These are phyloP conservation scores for Colletotrichum euphorbiae DNA, from an alignment of 2,329 filamentous ascomycete species.

Conservation along the genomic window DNA sequence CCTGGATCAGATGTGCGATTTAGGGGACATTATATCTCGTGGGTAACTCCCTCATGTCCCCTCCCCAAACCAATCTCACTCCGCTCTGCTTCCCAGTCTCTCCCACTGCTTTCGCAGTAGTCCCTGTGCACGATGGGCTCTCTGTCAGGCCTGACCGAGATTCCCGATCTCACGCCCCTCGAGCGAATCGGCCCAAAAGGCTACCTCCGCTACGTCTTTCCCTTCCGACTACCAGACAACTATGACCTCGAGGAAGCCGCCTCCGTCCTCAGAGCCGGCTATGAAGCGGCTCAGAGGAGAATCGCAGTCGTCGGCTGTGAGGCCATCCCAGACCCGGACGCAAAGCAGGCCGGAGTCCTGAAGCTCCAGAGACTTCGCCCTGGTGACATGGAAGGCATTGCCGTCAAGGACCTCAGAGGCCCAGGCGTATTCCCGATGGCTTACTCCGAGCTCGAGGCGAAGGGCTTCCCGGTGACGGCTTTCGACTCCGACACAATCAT, in stretches of 20 bases:
- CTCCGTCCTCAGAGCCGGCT: constrained; percentile 45
- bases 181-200: constrained; percentile 51
- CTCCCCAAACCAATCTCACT: no score
- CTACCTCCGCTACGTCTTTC: constrained; percentile 45
- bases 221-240: constrained; percentile 47
- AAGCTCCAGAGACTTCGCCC: constrained; percentile 19
- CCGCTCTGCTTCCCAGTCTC: neutral
- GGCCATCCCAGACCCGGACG: constrained; percentile 43
- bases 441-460: constrained; percentile 25
- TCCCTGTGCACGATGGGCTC: constrained; percentile 9
- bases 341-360: constrained; percentile 9
- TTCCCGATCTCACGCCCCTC: constrained; percentile 43
- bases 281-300: constrained; percentile 45
- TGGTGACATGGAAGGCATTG: constrained; percentile 1
- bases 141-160: constrained; percentile 22
- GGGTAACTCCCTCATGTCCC: no score
- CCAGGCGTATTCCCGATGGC: constrained; percentile 11
- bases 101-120: no score
- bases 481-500: constrained; percentile 16
- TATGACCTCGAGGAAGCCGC: constrained; percentile 47
- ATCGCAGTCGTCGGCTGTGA: constrained; percentile 47
- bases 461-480: constrained; percentile 17
- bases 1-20: no score
- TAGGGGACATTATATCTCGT: no score
- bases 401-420: constrained; percentile 24